Evolutionary conservation across 441 rosid species (phyloP).

Genomic region (Croton laevigatus): DNA sequence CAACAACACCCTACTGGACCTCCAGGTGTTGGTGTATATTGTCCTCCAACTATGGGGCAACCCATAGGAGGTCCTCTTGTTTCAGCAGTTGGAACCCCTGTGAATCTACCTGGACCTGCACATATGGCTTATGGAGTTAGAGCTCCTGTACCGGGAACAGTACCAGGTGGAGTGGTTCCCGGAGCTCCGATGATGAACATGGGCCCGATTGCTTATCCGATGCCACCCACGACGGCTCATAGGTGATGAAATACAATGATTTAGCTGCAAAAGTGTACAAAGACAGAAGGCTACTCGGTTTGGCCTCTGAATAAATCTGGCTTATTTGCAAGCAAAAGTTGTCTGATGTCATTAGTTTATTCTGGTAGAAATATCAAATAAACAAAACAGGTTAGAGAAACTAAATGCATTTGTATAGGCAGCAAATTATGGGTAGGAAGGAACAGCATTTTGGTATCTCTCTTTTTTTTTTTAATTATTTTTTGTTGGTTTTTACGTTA

Average conservation of each 20-base stretch:
- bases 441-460: conserved; percentile 15
- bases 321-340: conserved; percentile 34
- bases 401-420: conserved; percentile 39
- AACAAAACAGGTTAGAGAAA: conserved; percentile 31
- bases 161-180: conserved; percentile 70
- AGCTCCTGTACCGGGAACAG: conserved; percentile 61
- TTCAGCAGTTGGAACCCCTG: conserved; percentile 91
- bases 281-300: conserved; percentile 39
- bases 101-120: conserved; percentile 63
- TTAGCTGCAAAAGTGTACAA: conserved; percentile 43
- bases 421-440: conserved; percentile 31
- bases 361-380: conserved; percentile 32
- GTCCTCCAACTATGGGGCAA: conserved; percentile 78
- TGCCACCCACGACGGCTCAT: conserved; percentile 75
- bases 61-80: conserved; percentile 80
- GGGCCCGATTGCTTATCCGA: conserved; percentile 62
- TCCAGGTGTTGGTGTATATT: conserved; percentile 57
- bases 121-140: conserved; percentile 76
- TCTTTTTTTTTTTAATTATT: too few relatives aligned
- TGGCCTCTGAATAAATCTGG: conserved; percentile 37
- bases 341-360: conserved; percentile 29
- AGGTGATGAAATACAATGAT: conserved; percentile 47
- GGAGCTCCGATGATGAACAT: conserved; percentile 84
- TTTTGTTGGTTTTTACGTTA: conserved; percentile 23
- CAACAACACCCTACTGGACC: conserved; percentile 53